Evolutionary conservation across 2,329 filamentous ascomycete species (phyloP), one percentile per base, ranked within the genome.

Genomic region (Tolypocladium guangdongense): DNA sequence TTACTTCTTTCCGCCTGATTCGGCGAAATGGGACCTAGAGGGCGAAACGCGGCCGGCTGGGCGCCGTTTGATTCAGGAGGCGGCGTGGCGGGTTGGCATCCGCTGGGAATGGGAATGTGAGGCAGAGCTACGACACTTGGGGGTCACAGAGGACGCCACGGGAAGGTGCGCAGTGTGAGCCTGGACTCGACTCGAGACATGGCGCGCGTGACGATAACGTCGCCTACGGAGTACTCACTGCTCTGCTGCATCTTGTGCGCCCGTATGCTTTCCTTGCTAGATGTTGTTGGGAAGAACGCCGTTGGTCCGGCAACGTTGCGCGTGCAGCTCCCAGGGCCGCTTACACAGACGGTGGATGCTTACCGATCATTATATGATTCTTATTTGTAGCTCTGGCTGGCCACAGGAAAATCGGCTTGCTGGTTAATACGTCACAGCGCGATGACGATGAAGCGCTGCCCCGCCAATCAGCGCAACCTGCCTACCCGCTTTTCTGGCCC

Each of bases 401-500:
- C 20, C 43, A 12, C 18, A 8, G 10, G n/a, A 46, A 46, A 27
- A 27, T 27, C 27, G 27, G 27, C 3, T 6, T 27, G 3, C 27
- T 6, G n/a, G n/a, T n/a, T n/a, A n/a, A n/a, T n/a, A 27, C 43
- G 43, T 36, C n/a, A n/a, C 48, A 20, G 48, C 35, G 48, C 48
- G 14, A 50, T 49, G 47, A 46, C 37, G 45, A 41, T 43, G 27
- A 41, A 45, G 51, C 41, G 24, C 20, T 20, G 41, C 51, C 51
- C 50, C 50, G 22, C 36, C 49, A 39, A 32, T 39, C 48, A 39
- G 33, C n/a, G 33, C 33, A 10, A 12, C 18, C 48, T 11, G n/a
- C 16, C 16, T 38, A 27, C 48, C 48, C 48, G 48, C 48, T 38
- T 50, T 50, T 50, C 16, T 27, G 49, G 36, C 52, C 52, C 55